Percentiles rank a stretch among this genome's conserved stretches.
Conservation (phyloP, 441 rosid species). For the Arabidopsis hybrid region DNA sequence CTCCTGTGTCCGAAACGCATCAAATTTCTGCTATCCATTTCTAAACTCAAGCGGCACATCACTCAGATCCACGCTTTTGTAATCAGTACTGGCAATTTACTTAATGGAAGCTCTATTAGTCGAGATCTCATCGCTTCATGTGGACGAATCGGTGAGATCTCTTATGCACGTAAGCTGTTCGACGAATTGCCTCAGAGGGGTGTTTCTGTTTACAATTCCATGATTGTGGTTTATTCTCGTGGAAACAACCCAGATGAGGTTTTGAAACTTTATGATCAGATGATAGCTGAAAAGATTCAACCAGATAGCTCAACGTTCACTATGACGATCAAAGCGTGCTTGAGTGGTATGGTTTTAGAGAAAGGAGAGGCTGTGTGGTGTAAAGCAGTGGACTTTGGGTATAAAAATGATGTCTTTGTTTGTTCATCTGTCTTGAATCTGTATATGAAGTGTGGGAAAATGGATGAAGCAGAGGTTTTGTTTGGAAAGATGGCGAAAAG, state of each 20-base stretch:
- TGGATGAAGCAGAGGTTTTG: conserved; percentile 56
- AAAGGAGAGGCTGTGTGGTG: conserved; percentile 62
- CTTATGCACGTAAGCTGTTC: conserved; percentile 60
- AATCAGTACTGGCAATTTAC: conserved; percentile 48
- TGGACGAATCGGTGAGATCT: conserved; percentile 47
- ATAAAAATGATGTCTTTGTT: conserved; percentile 66
- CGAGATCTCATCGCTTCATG: conserved; percentile 46
- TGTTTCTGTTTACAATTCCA: conserved; percentile 60
- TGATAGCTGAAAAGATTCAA: conserved; percentile 54
- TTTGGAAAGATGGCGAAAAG: conserved; percentile 61
- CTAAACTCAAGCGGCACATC: conserved; percentile 47
- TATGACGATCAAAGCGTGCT: conserved; percentile 69
- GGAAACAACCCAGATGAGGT: conserved; percentile 49
- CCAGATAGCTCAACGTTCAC: conserved; percentile 85
- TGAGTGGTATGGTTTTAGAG: conserved; percentile 52
- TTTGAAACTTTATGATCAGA: conserved; percentile 55
- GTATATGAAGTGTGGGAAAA: conserved; percentile 60
- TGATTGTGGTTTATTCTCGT: conserved; percentile 64
- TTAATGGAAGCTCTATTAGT: conserved; percentile 37
- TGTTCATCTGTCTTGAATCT: conserved; percentile 74
- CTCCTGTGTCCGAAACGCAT: conserved; percentile 53
- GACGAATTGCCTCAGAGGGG: conserved; percentile 61
- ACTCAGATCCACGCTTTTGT: conserved; percentile 57
- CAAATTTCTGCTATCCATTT: conserved; percentile 50
- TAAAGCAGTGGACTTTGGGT: conserved; percentile 61